Conservation (phyloP, 164 flowering plant species). For the Nelumbo lutea region DNA sequence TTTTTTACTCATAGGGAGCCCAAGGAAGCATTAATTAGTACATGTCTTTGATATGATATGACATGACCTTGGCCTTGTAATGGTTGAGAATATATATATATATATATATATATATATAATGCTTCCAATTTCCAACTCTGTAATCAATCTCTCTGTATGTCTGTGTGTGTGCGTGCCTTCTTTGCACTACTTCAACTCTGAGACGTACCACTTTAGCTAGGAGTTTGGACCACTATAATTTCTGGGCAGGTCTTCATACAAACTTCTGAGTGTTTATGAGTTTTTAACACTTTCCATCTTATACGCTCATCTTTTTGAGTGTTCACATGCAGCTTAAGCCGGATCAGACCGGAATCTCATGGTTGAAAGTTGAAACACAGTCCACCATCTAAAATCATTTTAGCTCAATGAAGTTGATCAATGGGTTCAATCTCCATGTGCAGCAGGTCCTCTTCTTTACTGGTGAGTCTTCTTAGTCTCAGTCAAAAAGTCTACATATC, state of each 20-base stretch:
- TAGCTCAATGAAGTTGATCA: too few relatives aligned
- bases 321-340: not conserved
- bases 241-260: too few relatives aligned
- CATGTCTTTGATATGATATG: conserved; percentile 3
- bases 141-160: not conserved
- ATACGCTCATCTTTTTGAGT: not conserved
- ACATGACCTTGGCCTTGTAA: conserved; percentile 13
- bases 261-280: too few relatives aligned
- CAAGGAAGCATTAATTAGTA: conserved; percentile 7
- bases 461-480: conserved; percentile 24
- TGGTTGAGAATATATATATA: conserved; percentile 13
- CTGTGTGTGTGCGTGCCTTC: conserved; percentile 9
- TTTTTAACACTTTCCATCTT: too few relatives aligned
- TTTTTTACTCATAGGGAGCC: conserved; percentile 14
- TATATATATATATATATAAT: too few relatives aligned
- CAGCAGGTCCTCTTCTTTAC: conserved; percentile 13
- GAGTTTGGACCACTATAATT: not conserved
- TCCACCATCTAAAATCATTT: too few relatives aligned
- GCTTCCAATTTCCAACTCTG: not conserved
- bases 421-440: conserved; percentile 3
- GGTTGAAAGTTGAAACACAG: not conserved
- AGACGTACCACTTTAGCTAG: not conserved
- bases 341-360: not conserved
- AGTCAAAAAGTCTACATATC: conserved; percentile 64
- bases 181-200: not conserved